phyloP scores from a whole-genome alignment of 805 yeast genomes.

The Torulaspora quercuum region DNA sequence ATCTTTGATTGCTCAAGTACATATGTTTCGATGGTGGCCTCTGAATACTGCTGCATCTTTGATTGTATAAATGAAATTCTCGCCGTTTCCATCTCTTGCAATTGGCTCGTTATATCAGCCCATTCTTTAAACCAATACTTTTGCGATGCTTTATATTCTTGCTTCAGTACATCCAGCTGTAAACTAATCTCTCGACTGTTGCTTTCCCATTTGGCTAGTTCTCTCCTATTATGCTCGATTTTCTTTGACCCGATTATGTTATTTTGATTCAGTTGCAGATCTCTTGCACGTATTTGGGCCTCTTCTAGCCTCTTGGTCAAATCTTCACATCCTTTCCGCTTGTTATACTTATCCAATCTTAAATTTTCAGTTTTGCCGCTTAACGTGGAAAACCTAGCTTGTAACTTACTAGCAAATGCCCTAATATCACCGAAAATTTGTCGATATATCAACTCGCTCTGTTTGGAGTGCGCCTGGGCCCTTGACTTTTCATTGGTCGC shows the following conservation, averaged over 20 bases:
- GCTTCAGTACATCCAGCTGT: constrained; percentile 30
- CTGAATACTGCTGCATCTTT: constrained; percentile 29
- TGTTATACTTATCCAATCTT: constrained; percentile 30
- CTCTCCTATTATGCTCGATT: constrained; percentile 29
- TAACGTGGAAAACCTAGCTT: constrained; percentile 30
- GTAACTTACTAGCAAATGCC: constrained; percentile 26
- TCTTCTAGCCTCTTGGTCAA: constrained; percentile 28
- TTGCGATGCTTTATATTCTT: constrained; percentile 34
- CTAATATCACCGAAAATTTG: constrained; percentile 28
- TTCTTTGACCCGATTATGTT: constrained; percentile 33
- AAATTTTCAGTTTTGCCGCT: constrained; percentile 33
- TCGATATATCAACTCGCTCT: constrained; percentile 29
- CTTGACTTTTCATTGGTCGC: constrained; percentile 25
- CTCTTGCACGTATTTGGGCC: constrained; percentile 28
- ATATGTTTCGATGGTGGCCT: constrained; percentile 27
- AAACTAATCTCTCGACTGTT: constrained; percentile 25
- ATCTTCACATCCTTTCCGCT: constrained; percentile 31
- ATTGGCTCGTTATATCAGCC: constrained; percentile 26
- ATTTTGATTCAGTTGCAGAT: constrained; percentile 31
- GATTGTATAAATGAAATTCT: constrained; percentile 32
- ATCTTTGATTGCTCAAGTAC: constrained; percentile 31
- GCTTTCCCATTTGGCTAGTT: constrained; percentile 32
- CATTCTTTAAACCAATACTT: constrained; percentile 36
- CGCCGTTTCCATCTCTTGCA: constrained; percentile 33
- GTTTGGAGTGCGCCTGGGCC: constrained; percentile 34